Base-by-base conservation (phyloP, 2,329 filamentous ascomycete genomes). In the Pseudogymnoascus sp. region DNA sequence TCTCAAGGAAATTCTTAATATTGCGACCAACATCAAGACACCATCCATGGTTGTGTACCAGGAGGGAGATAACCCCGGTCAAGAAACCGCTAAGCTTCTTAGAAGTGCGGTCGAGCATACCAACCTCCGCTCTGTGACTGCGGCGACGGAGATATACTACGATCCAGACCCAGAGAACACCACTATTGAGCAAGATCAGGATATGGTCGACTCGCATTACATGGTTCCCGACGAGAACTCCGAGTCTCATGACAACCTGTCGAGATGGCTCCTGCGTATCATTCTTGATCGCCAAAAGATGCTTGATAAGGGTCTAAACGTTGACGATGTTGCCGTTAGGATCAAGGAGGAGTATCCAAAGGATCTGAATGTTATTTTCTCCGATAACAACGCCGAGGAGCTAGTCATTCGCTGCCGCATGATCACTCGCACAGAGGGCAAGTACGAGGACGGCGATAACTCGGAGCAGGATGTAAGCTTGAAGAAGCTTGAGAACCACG, bases 1-100 rank as follows among this genome's bases (percentile, higher is more conserved):
- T 87, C 85, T 99, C 60, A 99, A 99, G 83, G 95, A 99, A 80
- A 99, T 99, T 86, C 83, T 99, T 64, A 99, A 99, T 75, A 87
- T 99, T 64, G 95, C 96, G 0, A 93, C 89, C 70, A 96, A 97
- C 77, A 97, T 99, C 81, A 99, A 97, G 82, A 99, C 95, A 0
- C 95, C 95, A 1, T 93, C 91, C 61, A 97, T 99, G 93, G 88
- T 90, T 65, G 91, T 99, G 37, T 96, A 92, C 73, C 84, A 96
- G 69, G 82, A 88, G 61, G 81, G 83, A 26, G 76, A 81, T 9
- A 80, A 84, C 65, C 83, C 82, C 40, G 85, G 84, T 64, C 90
- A 96, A 74, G 89, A 96, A 61, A 82, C 86, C 63, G 93, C 91
- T 60, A 97, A 96, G 81, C 81, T 82, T 60, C 82, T 99, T 67